These are phyloP conservation scores for Fusarium tupiense DNA, from an alignment of 2,329 filamentous ascomycete genomes.

Conservation along the genomic window DNA sequence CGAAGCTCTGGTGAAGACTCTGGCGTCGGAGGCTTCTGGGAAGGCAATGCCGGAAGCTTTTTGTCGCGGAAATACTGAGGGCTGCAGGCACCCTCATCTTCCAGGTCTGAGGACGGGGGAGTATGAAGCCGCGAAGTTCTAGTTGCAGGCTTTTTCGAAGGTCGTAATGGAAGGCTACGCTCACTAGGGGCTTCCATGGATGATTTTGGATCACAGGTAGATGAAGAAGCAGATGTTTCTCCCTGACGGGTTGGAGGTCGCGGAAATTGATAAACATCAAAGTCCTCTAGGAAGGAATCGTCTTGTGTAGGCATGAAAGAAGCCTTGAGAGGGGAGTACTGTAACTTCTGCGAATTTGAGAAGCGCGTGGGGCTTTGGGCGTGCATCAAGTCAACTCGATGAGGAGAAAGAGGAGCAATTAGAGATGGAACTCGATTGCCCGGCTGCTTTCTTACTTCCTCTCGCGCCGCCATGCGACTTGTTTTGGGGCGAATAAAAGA, in stretches of 20 bases:
- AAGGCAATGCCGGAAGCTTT: constrained; percentile 43
- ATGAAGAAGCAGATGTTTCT: constrained; percentile 39
- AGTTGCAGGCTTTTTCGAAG: constrained; percentile 35
- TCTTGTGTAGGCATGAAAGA: constrained; percentile 41
- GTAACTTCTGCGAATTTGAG: constrained; percentile 23
- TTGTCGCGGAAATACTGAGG: constrained; percentile 39
- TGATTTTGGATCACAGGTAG: constrained; percentile 33
- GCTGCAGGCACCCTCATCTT: constrained; percentile 41
- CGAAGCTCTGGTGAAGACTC: constrained; percentile 49
- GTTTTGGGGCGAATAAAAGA: constrained; percentile 67
- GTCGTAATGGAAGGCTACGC: constrained; percentile 41
- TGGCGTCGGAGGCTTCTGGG: constrained; percentile 45
- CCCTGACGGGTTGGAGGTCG: constrained; percentile 45
- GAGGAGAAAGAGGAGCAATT: constrained; percentile 30
- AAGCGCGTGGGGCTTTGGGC: constrained; percentile 18
- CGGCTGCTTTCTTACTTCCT: constrained; percentile 53
- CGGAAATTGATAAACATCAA: constrained; percentile 52
- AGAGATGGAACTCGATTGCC: constrained; percentile 45
- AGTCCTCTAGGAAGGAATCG: constrained; percentile 42
- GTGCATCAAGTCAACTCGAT: constrained; percentile 23
- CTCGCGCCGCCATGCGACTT: constrained; percentile 65
- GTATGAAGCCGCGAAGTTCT: constrained; percentile 44
- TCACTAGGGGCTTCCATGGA: constrained; percentile 38
- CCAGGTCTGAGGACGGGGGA: constrained; percentile 48
- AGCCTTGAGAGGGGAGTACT: constrained; percentile 37